phyloP scores from a whole-genome alignment of 1,139 yeast genomes.

The Lodderomyces elongisporus region DNA sequence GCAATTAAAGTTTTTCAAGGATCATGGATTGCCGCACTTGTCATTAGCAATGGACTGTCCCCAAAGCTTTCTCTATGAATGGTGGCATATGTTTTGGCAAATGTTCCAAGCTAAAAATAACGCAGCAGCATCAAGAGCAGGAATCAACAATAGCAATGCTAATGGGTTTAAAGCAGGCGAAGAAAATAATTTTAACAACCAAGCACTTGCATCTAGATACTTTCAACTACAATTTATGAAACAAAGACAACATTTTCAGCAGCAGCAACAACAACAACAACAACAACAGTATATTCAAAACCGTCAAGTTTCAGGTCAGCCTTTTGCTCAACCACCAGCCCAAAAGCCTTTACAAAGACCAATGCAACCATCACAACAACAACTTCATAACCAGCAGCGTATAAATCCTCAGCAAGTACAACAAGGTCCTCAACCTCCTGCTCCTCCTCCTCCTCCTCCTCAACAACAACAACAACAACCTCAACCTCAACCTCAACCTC shows the following conservation, averaged over 20 bases:
- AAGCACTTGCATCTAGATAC: conserved; percentile 57
- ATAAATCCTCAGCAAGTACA: conserved; percentile 9
- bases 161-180: conserved; percentile 19
- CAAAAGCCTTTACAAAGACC: no score
- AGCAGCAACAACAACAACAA: conserved; percentile 11
- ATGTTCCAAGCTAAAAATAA: conserved; percentile 69
- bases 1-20: conserved; percentile 16
- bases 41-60: conserved; percentile 70
- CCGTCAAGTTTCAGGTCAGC: conserved; percentile 6
- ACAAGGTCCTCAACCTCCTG: conserved; percentile 4
- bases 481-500: conserved; percentile 8
- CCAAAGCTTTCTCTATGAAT: conserved; percentile 80
- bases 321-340: conserved; percentile 6
- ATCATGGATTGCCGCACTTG: conserved; percentile 44
- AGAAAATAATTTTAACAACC: conserved; percentile 6
- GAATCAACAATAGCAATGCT: conserved; percentile 43
- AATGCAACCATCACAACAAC: conserved; percentile 10
- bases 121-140: conserved; percentile 5
- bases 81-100: conserved; percentile 99
- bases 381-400: conserved; percentile 9
- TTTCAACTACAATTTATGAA: conserved; percentile 63
- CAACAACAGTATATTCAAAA: conserved; percentile 10
- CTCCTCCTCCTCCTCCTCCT: neutral
- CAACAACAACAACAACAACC: conserved; percentile 11
- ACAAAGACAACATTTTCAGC: conserved; percentile 56